phyloP scores from a whole-genome alignment of 148 eudicot species.

The Talinum fruticosum region DNA sequence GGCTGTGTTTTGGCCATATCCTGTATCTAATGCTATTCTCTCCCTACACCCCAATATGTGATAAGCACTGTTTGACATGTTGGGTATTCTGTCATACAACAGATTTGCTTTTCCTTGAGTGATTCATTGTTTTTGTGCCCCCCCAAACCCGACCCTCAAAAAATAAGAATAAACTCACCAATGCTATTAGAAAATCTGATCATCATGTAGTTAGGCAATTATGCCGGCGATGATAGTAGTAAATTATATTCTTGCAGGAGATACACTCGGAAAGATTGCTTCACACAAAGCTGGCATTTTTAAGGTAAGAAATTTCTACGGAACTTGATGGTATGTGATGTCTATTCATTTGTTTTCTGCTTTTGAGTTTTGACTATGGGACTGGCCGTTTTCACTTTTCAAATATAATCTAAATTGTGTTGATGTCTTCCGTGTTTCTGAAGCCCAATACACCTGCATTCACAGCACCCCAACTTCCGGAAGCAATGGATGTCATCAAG shows the following conservation, averaged over 20 bases:
- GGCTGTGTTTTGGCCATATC: no score
- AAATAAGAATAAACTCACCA: no score
- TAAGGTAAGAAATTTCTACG: slow-evolving; percentile 45
- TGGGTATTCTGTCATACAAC: no score
- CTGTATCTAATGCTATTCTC: no score
- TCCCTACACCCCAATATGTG: no score
- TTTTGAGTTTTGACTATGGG: no score
- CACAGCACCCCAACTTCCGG: slow-evolving; percentile 63
- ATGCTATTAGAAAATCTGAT: no score
- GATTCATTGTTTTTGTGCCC: no score
- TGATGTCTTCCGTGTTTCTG: slow-evolving; percentile 46
- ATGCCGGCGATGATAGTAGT: neutral
- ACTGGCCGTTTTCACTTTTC: slow-evolving; percentile 34
- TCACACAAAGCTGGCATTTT: slow-evolving; percentile 85
- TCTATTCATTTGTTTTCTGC: neutral
- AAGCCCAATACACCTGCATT: slow-evolving; percentile 79
- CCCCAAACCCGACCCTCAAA: no score
- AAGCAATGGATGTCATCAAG: slow-evolving; percentile 72
- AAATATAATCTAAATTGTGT: slow-evolving; percentile 42
- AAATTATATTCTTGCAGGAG: slow-evolving; percentile 43
- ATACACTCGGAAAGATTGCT: slow-evolving; percentile 67
- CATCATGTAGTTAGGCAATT: neutral
- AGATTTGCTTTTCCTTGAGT: no score
- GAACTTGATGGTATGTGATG: neutral
- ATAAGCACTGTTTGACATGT: no score